A percentile compares a stretch with the other conserved stretches of the same genome.
Evolutionary conservation across 345 rosid species (phyloP).

Genomic region (Balakata baccata): DNA sequence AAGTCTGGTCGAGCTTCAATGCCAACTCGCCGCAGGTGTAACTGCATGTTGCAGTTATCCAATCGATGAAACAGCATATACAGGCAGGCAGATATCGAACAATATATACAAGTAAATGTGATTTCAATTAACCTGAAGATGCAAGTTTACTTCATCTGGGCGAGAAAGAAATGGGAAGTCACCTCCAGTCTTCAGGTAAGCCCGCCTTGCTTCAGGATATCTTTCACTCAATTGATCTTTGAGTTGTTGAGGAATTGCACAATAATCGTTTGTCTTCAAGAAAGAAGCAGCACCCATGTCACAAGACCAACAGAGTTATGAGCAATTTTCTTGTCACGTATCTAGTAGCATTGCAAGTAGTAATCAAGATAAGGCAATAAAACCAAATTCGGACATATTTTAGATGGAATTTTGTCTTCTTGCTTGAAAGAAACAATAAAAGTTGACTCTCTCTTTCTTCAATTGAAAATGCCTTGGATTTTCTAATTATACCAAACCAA

Average conservation of each 20-base stretch:
- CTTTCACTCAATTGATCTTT: slow-evolving; percentile 85
- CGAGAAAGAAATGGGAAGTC: slow-evolving; percentile 97
- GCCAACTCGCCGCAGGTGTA: slow-evolving; percentile 86
- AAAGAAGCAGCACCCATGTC: slow-evolving; percentile 21
- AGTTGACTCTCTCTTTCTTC: slow-evolving; percentile 24
- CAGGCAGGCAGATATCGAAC: not conserved
- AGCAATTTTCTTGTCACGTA: slow-evolving; percentile 11
- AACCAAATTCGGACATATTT: slow-evolving; percentile 27
- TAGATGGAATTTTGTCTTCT: not conserved
- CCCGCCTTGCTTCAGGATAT: slow-evolving; percentile 90
- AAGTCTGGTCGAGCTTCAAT: slow-evolving; percentile 76
- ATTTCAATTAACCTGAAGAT: slow-evolving; percentile 68
- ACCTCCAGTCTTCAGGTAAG: slow-evolving; percentile 81
- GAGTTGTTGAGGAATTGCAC: slow-evolving; percentile 77
- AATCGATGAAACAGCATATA: slow-evolving; percentile 6
- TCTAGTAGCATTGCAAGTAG: not conserved
- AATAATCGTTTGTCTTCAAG: slow-evolving; percentile 84
- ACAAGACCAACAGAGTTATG: slow-evolving; percentile 17
- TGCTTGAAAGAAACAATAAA: not conserved
- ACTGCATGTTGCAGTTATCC: slow-evolving; percentile 40
- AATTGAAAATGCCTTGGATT: not conserved
- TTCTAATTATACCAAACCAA: slow-evolving; percentile 6
- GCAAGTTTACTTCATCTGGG: slow-evolving; percentile 93
- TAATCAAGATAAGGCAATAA: slow-evolving; percentile 14
- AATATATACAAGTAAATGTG: not conserved